phyloP scores from a whole-genome alignment of 257 asterid species.

The Solanum tacnaense region DNA sequence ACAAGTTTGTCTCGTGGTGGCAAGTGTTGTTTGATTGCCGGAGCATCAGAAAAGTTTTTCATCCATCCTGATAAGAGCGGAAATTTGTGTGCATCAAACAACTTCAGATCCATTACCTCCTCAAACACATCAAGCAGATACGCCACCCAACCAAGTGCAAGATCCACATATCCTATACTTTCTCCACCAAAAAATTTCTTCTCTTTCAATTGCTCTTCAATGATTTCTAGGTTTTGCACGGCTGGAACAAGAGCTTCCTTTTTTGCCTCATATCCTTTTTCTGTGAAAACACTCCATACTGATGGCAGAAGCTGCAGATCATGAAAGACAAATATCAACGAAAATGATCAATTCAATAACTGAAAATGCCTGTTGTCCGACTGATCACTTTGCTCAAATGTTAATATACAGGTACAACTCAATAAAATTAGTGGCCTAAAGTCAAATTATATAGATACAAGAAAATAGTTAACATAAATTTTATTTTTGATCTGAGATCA shows the following conservation, averaged over 20 bases:
- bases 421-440: too few species aligned
- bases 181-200: slow-evolving; percentile 57
- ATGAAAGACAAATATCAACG: neutral
- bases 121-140: slow-evolving; percentile 33
- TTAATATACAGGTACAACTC: too few species aligned
- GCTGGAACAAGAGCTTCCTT: slow-evolving; percentile 31
- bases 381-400: neutral
- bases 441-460: neutral
- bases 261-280: slow-evolving; percentile 26
- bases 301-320: slow-evolving; percentile 37
- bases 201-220: slow-evolving; percentile 40
- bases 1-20: slow-evolving; percentile 56
- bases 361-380: neutral
- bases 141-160: slow-evolving; percentile 45
- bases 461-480: neutral
- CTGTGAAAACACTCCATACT: slow-evolving; percentile 18
- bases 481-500: neutral
- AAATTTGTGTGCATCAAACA: slow-evolving; percentile 29
- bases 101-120: slow-evolving; percentile 26
- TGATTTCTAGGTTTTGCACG: slow-evolving; percentile 21
- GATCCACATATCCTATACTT: slow-evolving; percentile 45
- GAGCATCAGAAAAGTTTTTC: slow-evolving; percentile 24
- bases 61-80: slow-evolving; percentile 51
- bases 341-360: neutral
- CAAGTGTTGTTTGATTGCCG: slow-evolving; percentile 38